These are phyloP conservation scores for Dianthus caryophyllus DNA, from an alignment of 148 eudicot genomes.

Conservation along the genomic window DNA sequence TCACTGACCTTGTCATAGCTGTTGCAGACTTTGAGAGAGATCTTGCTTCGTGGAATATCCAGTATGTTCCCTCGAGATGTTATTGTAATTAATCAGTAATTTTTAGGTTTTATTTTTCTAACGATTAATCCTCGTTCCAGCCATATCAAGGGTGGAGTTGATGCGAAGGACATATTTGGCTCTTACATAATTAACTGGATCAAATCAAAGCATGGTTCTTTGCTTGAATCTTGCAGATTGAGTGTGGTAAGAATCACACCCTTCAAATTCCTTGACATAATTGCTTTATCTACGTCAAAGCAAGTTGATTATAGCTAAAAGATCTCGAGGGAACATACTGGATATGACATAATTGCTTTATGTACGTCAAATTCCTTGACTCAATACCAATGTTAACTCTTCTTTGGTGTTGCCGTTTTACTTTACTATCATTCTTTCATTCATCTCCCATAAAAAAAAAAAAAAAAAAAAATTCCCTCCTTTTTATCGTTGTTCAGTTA, in stretches of 20 bases:
- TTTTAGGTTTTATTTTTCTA: neutral
- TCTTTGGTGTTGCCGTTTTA: too few relatives aligned
- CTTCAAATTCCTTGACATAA: neutral
- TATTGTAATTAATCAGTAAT: neutral
- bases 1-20: conserved; percentile 31
- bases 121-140: conserved; percentile 19
- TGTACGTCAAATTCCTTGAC: too few relatives aligned
- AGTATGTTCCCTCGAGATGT: conserved; percentile 16
- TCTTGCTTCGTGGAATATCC: conserved; percentile 38
- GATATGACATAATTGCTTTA: too few relatives aligned
- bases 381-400: too few relatives aligned
- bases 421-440: too few relatives aligned
- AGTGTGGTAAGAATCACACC: conserved; percentile 23
- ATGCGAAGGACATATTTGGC: conserved; percentile 34
- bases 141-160: conserved; percentile 34
- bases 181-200: conserved; percentile 35
- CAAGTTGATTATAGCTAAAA: too few relatives aligned
- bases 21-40: conserved; percentile 37
- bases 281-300: neutral
- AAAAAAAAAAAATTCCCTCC: too few relatives aligned
- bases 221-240: conserved; percentile 29
- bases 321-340: too few relatives aligned
- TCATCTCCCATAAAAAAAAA: too few relatives aligned
- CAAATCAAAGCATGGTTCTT: conserved; percentile 32
- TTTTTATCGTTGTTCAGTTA: too few relatives aligned